Base-by-base conservation (phyloP, 2,329 filamentous ascomycete species). In the Pyrenophora seminiperda region DNA sequence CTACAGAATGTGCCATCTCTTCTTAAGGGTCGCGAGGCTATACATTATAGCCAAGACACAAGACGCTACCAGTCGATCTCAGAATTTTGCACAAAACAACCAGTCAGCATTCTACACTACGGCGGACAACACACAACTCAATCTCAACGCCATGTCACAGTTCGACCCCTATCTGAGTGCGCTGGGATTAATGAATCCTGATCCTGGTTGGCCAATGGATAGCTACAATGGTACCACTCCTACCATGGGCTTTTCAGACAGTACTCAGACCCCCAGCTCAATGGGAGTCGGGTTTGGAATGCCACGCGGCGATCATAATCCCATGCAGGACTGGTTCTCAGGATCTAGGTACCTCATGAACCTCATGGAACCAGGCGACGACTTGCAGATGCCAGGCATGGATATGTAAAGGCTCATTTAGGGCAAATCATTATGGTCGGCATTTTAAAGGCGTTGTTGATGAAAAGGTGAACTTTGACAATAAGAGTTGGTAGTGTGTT, bases 151-250 rank as follows among this genome's bases (percentile, higher is more conserved):
- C 13, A 70, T 70, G 60, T 62, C 63, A 6, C 65, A 71, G n/a
- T 86, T 88, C 53, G 83, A 88, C 56, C 81, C 82, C 49, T 88
- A 87, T 59, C 75, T 88, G 1, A 82, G 77, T 59, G 84, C 85
- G 17, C 76, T 88, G 13, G 85, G 85, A 0, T 77, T 88, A 50
- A 82, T 84, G 24, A 27, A 27, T 54, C 80, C 81, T 1, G 71
- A 69, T 30, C 49, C 59, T 2, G 47, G 58, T 2, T 71, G 43
- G 65, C 61, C 57, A 29, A 65, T 58, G 58, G 50, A 53, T 22
- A 49, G 41, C 30, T 63, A 47, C 47, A 17, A 46, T 14, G 44
- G 49, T 9, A 30, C 17, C 1, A 18, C 52, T 33, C 43, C 34
- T 13, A 24, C 45, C 3, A 20, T 50, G 2, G 22, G 43, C 11